phyloP scores from a whole-genome alignment of 2,329 filamentous ascomycete species.

The Nectriaceae sp. region DNA sequence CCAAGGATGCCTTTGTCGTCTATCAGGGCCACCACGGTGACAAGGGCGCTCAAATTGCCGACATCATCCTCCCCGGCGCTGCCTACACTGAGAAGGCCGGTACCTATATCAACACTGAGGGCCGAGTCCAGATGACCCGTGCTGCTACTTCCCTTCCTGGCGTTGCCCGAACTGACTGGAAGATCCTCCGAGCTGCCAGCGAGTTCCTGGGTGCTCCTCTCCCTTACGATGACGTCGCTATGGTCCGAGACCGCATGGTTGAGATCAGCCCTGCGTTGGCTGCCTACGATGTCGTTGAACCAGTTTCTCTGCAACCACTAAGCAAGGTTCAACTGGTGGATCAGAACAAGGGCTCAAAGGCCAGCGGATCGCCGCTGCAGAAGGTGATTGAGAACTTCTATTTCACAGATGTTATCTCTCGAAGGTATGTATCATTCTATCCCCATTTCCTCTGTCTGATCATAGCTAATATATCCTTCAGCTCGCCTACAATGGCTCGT shows the following conservation, averaged over 20 bases:
- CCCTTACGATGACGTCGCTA: slow-evolving; percentile 89
- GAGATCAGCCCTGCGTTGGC: slow-evolving; percentile 91
- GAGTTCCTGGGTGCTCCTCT: slow-evolving; percentile 88
- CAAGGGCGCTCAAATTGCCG: slow-evolving; percentile 86
- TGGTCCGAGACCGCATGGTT: slow-evolving; percentile 88
- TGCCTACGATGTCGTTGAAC: slow-evolving; percentile 89
- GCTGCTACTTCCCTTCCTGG: slow-evolving; percentile 87
- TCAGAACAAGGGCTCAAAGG: slow-evolving; percentile 85
- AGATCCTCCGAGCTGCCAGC: slow-evolving; percentile 90
- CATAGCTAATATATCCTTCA: slow-evolving; percentile 40
- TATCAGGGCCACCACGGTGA: slow-evolving; percentile 99
- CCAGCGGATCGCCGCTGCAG: slow-evolving; percentile 73
- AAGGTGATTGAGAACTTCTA: slow-evolving; percentile 95
- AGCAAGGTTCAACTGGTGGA: slow-evolving; percentile 96
- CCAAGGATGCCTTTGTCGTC: slow-evolving; percentile 93
- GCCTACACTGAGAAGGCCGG: slow-evolving; percentile 97
- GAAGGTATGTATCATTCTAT: slow-evolving; percentile 67
- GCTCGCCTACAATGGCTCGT: slow-evolving; percentile 97
- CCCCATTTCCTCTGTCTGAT: slow-evolving; percentile 16
- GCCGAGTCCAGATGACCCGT: slow-evolving; percentile 90
- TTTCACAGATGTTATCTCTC: slow-evolving; percentile 95
- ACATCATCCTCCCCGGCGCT: slow-evolving; percentile 89
- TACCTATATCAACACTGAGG: slow-evolving; percentile 98
- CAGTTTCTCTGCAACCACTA: slow-evolving; percentile 69
- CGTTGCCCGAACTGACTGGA: slow-evolving; percentile 94